Evolutionary conservation across 129 eudicot species (phyloP).

Genomic region (Sambucus nigra): DNA sequence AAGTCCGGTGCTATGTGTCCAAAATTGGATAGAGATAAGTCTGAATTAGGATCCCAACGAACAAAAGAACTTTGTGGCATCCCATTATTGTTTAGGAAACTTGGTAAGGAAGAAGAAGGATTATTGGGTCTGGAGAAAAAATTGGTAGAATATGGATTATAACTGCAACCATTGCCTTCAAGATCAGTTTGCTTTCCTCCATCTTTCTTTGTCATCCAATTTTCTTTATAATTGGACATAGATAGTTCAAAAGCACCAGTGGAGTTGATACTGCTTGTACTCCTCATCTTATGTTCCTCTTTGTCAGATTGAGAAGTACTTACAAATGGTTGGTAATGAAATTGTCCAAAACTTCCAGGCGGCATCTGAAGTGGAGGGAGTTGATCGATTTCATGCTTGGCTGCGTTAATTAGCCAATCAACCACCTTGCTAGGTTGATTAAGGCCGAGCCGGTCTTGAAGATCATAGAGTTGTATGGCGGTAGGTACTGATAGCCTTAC

Average conservation of each 20-base stretch:
- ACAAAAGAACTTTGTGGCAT: constrained; percentile 30
- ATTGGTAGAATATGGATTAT: constrained; percentile 20
- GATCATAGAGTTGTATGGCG: constrained; percentile 81
- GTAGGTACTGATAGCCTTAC: constrained; percentile 83
- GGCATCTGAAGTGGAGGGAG: constrained; percentile 86
- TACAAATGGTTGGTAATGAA: constrained; percentile 27
- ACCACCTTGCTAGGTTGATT: constrained; percentile 87
- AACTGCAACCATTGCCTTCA: constrained; percentile 11
- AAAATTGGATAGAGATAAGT: constrained; percentile 30
- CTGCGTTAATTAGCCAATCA: constrained; percentile 77
- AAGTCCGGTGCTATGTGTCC: constrained; percentile 24
- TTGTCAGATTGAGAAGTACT: constrained; percentile 14
- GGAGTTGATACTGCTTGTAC: constrained; percentile 22
- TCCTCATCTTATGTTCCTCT: constrained; percentile 12
- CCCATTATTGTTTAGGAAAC: constrained; percentile 29
- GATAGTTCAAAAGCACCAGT: constrained; percentile 17
- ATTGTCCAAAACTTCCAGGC: constrained; percentile 31
- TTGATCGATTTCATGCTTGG: constrained; percentile 71
- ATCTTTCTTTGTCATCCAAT: constrained; percentile 29
- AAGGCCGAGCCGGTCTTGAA: constrained; percentile 82
- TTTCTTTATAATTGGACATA: constrained; percentile 8
- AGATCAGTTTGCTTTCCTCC: constrained; percentile 11
- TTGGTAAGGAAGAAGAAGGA: constrained; percentile 14
- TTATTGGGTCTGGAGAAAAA: constrained; percentile 16
- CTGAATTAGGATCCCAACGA: constrained; percentile 54